Evolutionary conservation across 306 rosid species (phyloP).

Genomic region (Pueraria montana): DNA sequence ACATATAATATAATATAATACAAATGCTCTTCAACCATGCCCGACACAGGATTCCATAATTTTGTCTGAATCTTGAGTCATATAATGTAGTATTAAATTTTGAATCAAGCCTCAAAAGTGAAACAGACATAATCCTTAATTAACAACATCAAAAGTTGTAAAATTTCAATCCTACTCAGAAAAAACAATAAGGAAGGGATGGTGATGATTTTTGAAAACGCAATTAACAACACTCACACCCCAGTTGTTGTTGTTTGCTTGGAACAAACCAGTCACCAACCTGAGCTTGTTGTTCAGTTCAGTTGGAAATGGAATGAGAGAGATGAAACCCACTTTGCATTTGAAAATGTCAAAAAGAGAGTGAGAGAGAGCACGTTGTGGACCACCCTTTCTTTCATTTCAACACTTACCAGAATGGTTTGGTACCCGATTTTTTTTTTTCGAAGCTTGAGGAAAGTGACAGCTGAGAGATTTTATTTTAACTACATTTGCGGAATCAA

Average conservation of each 20-base stretch:
- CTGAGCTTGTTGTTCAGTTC: conserved; percentile 13
- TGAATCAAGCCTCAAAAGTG: neutral
- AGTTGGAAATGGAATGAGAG: conserved; percentile 27
- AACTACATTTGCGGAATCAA: conserved; percentile 20
- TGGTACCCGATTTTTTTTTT: conserved; percentile 50
- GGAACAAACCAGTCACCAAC: neutral
- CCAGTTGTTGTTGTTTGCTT: neutral
- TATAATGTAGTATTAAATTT: neutral
- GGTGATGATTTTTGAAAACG: neutral
- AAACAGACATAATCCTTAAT: neutral
- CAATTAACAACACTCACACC: neutral
- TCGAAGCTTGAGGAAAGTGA: conserved; percentile 53
- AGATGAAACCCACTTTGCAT: conserved; percentile 27
- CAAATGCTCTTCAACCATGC: neutral
- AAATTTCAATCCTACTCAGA: neutral
- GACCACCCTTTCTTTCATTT: conserved; percentile 40
- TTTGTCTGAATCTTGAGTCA: neutral
- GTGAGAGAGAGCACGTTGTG: conserved; percentile 41
- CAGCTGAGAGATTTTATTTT: conserved; percentile 30
- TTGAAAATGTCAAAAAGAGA: conserved; percentile 44
- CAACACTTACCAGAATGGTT: conserved; percentile 48
- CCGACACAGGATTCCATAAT: neutral
- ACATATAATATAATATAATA: neutral
- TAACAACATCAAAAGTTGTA: neutral
- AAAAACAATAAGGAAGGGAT: neutral